Evolutionary conservation across 495 filamentous ascomycete genomes (phyloP).

Genomic region (Cenococcum geophilum): DNA sequence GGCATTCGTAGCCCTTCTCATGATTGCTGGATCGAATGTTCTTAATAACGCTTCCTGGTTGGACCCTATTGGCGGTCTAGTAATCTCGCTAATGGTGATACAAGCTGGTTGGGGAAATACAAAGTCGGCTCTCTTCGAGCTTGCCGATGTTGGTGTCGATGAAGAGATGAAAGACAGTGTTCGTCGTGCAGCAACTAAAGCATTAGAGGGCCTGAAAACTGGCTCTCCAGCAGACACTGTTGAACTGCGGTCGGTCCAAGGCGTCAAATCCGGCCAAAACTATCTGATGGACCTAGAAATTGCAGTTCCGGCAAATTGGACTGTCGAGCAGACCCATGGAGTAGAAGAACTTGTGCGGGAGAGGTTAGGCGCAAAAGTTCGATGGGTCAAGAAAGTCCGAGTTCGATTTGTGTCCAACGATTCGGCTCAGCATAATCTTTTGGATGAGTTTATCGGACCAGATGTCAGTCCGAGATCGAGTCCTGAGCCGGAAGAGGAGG

Average conservation of each 20-base stretch:
- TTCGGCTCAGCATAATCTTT: constrained; percentile 45
- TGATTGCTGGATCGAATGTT: constrained; percentile 83
- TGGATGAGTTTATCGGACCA: constrained; percentile 72
- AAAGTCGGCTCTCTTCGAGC: constrained; percentile 68
- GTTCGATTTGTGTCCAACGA: constrained; percentile 74
- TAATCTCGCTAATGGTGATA: constrained; percentile 89
- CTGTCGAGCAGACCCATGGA: constrained; percentile 57
- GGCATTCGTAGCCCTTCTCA: constrained; percentile 80
- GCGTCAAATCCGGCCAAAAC: constrained; percentile 91
- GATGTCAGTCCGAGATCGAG: constrained; percentile 56
- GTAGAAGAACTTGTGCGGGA: constrained; percentile 68
- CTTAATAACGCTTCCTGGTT: constrained; percentile 79
- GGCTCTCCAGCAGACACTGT: constrained; percentile 45
- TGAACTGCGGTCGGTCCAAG: constrained; percentile 66
- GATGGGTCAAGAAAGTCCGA: constrained; percentile 72
- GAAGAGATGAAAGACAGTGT: constrained; percentile 69
- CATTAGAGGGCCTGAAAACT: constrained; percentile 43
- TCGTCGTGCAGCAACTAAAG: constrained; percentile 54
- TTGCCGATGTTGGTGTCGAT: constrained; percentile 85
- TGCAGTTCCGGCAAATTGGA: constrained; percentile 66
- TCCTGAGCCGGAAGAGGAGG: constrained; percentile 59
- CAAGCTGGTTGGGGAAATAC: constrained; percentile 87
- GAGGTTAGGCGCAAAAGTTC: constrained; percentile 63
- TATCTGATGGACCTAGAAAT: constrained; percentile 85
- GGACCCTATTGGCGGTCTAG: constrained; percentile 86